Evolutionary conservation across 352 stramenopile species (phyloP).

Genomic region (Phytophthora foliorum): DNA sequence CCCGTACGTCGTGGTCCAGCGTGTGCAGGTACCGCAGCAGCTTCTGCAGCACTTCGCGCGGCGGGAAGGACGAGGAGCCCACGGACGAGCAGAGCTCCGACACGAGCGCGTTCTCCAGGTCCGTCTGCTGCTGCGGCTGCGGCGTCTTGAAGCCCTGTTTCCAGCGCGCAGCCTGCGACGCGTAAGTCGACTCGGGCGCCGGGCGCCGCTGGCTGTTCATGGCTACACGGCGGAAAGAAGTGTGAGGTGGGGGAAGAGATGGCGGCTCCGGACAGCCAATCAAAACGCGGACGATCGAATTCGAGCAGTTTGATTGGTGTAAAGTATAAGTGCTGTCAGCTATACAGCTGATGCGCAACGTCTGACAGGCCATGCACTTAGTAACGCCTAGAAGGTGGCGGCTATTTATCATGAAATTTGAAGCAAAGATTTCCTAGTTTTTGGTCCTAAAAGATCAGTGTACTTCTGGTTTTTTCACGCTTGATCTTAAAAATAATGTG

Average conservation of each 20-base stretch:
- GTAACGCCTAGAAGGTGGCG: too few species aligned
- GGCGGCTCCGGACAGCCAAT: not conserved
- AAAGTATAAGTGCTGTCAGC: too few species aligned
- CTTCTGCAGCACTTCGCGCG: conserved; percentile 82
- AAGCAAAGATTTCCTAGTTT: too few species aligned
- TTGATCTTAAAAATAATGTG: conserved; percentile 24
- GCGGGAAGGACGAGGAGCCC: conserved; percentile 85
- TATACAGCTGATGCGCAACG: not conserved
- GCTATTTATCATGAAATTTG: too few species aligned
- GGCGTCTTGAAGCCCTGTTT: conserved; percentile 75
- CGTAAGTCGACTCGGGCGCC: conserved; percentile 66
- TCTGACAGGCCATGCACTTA: too few species aligned
- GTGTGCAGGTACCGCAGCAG: conserved; percentile 76
- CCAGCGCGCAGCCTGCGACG: conserved; percentile 78
- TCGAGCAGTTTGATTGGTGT: not conserved
- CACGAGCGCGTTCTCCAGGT: conserved; percentile 78
- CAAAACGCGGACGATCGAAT: not conserved
- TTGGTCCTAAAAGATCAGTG: too few species aligned
- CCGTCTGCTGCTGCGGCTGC: conserved; percentile 41
- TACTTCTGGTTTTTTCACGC: too few species aligned
- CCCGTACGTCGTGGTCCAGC: conserved; percentile 72
- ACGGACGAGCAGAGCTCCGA: conserved; percentile 82
- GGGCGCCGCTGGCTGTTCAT: conserved; percentile 46
- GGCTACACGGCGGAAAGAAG: not conserved
- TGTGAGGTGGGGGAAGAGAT: not conserved